phyloP scores from a whole-genome alignment of 352 stramenopile genomes.

The Phytophthora pinifolia region DNA sequence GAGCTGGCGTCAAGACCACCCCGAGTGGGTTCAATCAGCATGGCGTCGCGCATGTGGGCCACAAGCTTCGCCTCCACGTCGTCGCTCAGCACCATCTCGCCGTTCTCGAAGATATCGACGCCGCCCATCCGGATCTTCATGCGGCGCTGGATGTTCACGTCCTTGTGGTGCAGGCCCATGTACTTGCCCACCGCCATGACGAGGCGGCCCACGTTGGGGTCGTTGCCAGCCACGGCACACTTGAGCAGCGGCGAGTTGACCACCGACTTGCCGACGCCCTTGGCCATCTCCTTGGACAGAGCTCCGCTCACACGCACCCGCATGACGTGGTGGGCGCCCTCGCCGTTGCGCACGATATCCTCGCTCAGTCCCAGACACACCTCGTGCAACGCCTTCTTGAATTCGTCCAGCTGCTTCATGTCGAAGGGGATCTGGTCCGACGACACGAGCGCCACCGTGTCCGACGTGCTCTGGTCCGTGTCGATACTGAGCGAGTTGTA shows the following conservation, averaged over 20 bases:
- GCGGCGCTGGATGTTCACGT: slow-evolving; percentile 72
- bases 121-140: slow-evolving; percentile 91
- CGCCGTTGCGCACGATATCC: slow-evolving; percentile 98
- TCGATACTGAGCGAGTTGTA: slow-evolving; percentile 97
- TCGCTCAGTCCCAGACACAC: slow-evolving; percentile 94
- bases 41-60: slow-evolving; percentile 93
- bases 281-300: slow-evolving; percentile 71
- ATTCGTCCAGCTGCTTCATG: slow-evolving; percentile 74
- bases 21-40: slow-evolving; percentile 85
- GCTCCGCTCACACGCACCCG: slow-evolving; percentile 90
- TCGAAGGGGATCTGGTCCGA: slow-evolving; percentile 92
- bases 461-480: slow-evolving; percentile 97
- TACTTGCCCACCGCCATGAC: slow-evolving; percentile 96
- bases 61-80: slow-evolving; percentile 94
- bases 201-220: slow-evolving; percentile 98
- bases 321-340: slow-evolving; percentile 98
- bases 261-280: slow-evolving; percentile 90
- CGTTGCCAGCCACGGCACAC: slow-evolving; percentile 97
- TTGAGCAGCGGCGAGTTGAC: slow-evolving; percentile 98
- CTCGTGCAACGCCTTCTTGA: slow-evolving; percentile 90
- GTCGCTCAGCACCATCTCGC: slow-evolving; percentile 91
- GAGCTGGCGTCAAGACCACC: slow-evolving; percentile 78
- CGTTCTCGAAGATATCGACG: slow-evolving; percentile 93
- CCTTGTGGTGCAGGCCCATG: slow-evolving; percentile 93
- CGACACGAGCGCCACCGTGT: slow-evolving; percentile 96